Evolutionary conservation across 352 stramenopile genomes (phyloP).

Genomic region (Blastocystis sp.): DNA sequence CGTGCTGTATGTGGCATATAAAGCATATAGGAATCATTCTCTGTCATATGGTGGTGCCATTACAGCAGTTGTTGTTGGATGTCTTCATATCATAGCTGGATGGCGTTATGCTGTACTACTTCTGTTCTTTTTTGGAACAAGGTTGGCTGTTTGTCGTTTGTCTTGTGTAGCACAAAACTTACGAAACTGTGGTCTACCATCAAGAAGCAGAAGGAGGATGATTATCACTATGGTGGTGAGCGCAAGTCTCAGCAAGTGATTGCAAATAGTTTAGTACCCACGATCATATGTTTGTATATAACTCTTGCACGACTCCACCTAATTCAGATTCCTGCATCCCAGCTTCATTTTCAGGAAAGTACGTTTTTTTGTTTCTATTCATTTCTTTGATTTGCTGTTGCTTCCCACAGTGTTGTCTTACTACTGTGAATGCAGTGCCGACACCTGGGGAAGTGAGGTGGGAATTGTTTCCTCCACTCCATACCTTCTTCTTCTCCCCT

Average conservation of each 20-base stretch:
- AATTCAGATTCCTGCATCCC: neutral
- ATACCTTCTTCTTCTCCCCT: slow-evolving; percentile 8
- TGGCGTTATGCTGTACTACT: slow-evolving; percentile 30
- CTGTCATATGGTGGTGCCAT: slow-evolving; percentile 1
- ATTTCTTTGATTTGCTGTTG: neutral
- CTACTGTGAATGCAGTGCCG: slow-evolving; percentile 43
- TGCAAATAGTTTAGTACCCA: slow-evolving; percentile 29
- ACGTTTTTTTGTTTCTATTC: neutral
- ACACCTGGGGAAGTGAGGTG: slow-evolving; percentile 48
- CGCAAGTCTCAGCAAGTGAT: neutral
- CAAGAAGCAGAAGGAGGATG: slow-evolving; percentile 23
- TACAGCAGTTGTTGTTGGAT: neutral
- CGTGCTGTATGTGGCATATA: neutral
- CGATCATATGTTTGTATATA: slow-evolving; percentile 11
- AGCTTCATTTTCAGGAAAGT: neutral
- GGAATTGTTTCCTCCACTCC: slow-evolving; percentile 27
- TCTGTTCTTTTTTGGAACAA: slow-evolving; percentile 29
- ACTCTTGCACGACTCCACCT: neutral
- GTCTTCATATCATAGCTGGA: slow-evolving; percentile 28
- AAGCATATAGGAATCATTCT: neutral
- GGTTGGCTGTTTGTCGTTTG: neutral
- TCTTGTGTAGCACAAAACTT: neutral
- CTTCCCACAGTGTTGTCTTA: slow-evolving; percentile 26
- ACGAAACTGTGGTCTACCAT: slow-evolving; percentile 36
- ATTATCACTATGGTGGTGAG: slow-evolving; percentile 20